Percentiles rank a stretch among this genome's conserved stretches.
These are phyloP conservation scores for Trichothecium sympodiale DNA, from an alignment of 2,329 filamentous ascomycete species.

Conservation along the genomic window DNA sequence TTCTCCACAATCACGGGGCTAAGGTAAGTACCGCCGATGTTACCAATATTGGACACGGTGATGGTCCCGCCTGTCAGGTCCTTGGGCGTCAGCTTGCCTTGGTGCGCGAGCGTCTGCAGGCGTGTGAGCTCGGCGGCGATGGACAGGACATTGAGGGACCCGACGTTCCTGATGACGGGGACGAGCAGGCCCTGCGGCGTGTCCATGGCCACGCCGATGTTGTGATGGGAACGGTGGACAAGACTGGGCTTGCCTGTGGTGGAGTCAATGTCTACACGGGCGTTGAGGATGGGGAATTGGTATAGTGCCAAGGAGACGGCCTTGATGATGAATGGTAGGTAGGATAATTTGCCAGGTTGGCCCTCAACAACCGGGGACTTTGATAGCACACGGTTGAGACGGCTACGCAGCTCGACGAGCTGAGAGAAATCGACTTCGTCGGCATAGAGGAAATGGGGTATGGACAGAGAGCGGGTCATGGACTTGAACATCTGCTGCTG, in stretches of 20 bases:
- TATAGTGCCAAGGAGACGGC: slow-evolving; percentile 78
- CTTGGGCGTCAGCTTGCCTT: slow-evolving; percentile 61
- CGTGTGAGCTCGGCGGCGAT: slow-evolving; percentile 68
- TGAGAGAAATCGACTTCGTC: slow-evolving; percentile 77
- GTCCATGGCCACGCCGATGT: slow-evolving; percentile 94
- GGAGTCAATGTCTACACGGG: slow-evolving; percentile 57
- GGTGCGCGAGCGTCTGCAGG: slow-evolving; percentile 60
- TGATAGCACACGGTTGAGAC: slow-evolving; percentile 57
- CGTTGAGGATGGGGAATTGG: slow-evolving; percentile 78
- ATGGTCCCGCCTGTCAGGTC: slow-evolving; percentile 85
- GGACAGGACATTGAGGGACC: slow-evolving; percentile 60
- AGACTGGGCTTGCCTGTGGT: slow-evolving; percentile 58
- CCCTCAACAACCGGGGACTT: slow-evolving; percentile 31
- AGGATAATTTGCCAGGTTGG: slow-evolving; percentile 60
- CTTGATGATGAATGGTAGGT: slow-evolving; percentile 92
- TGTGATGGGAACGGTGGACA: slow-evolving; percentile 72
- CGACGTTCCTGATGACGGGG: slow-evolving; percentile 81
- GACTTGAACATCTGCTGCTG: slow-evolving; percentile 94
- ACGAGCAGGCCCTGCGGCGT: slow-evolving; percentile 81
- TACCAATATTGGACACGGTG: slow-evolving; percentile 93
- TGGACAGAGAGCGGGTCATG: slow-evolving; percentile 85
- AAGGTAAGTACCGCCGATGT: slow-evolving; percentile 85
- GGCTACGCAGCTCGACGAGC: slow-evolving; percentile 60
- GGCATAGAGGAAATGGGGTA: slow-evolving; percentile 92
- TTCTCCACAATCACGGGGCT: slow-evolving; percentile 82